Evolutionary conservation across 1,284 basidiomycete species (phyloP), one percentile per base, ranked within the genome.

Genomic region (Apiotrichum gracile): DNA sequence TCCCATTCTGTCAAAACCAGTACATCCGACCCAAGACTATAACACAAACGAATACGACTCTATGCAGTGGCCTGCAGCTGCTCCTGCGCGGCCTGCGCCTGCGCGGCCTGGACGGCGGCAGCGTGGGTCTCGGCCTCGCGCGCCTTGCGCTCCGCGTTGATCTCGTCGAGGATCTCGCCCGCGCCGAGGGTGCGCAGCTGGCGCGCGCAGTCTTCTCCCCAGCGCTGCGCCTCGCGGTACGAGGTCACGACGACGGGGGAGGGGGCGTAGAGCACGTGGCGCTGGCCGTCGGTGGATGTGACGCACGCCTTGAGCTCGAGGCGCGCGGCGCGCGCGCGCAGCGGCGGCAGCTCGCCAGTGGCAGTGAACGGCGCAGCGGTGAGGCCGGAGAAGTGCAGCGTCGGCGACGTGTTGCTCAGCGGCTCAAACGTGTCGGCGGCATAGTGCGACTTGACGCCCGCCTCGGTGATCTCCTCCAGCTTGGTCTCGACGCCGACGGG

Each of bases 401-500:
- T 64, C 6, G 72, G 72, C 13, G 66, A 67, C 26, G 58, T 31
- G 22, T 55, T 45, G 12, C 49, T 50, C 17, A 67, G 54, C 0
- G 59, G 26, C 2, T 48, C 31, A 34, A 69, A 65, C 1, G 49
- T 47, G 42, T 61, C 57, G 22, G 56, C 47, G 12, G 51, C 49
- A 51, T 60, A 66, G 41, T 43, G 47, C 49, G 22, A 39, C 17
- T 38, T 34, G 9, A 26, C 47, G 33, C 45, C 54, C 5, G 31
- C 47, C 4, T 46, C 55, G 5, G 42, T 50, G 21, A 72, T 47
- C 55, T 73, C 61, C 46, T 61, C 52, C 19, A 74, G 55, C 49
- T 70, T 72, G 43, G 83, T 86, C 54, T 82, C 79, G 29, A 91
- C 86, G 17, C 94, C 93, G n/a, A 97, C 92, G 0, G 94, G 96